Evolutionary conservation across 2,329 filamentous ascomycete genomes (phyloP), one percentile per base, ranked within the genome.

Genomic region (Neonectria punicea): DNA sequence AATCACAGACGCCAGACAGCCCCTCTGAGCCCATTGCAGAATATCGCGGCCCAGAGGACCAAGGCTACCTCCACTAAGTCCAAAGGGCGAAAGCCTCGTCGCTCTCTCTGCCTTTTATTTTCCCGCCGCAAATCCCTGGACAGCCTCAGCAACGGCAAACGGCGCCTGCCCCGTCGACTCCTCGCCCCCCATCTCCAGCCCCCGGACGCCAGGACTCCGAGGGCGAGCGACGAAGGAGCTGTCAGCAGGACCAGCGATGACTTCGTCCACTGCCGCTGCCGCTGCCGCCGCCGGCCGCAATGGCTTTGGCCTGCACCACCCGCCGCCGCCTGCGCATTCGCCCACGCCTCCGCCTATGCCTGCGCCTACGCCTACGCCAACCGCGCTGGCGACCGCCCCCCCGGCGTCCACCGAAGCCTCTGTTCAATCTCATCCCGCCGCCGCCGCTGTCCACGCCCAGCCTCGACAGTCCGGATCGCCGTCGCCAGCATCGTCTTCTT

Each of bases 191-290:
- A 71, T 64, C 61, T 53, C 61, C 62, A 61, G 59, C 66, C 63
- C 68, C 68, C 66, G 67, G 55, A 61, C 63, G 62, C 68, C 67
- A 43, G 39, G 53, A 66, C 63, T 66, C 69, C 55, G 70, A 71
- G 73, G 73, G 70, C 63, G 69, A 72, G 72, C 79, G 85, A 82
- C 84, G 85, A 85, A 87, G 81, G 84, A 87, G 85, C 85, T 86
- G 84, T 65, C 84, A 78, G 72, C 68, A 75, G 76, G 78, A 83
- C 80, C 79, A 87, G 86, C 85, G 85, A 87, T 88, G 86, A 87
- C 84, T 86, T 88, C 85, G 86, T 86, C 85, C 76, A 81, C 81
- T 59, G 55, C 56, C 61, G 53, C 61, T 22, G 55, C 61, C 58
- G 50, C 61, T n/a, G 50, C 61, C 51, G 55, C 61, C 77, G 81